Percentiles rank a stretch among this genome's conserved stretches.
These are phyloP conservation scores for Kingdonia uniflora DNA, from an alignment of 164 flowering plant genomes.

Conservation along the genomic window DNA sequence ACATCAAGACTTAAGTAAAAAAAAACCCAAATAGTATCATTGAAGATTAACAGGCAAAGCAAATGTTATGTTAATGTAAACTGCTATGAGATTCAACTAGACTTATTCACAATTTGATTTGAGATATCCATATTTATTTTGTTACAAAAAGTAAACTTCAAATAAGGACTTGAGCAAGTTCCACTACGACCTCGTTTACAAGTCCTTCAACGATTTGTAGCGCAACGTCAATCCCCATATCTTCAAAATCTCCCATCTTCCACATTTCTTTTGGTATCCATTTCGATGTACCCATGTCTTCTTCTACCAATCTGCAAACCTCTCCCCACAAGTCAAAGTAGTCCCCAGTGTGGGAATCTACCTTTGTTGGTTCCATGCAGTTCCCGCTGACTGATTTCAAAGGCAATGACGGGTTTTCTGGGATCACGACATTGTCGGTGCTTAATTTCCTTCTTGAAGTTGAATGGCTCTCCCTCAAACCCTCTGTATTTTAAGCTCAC, in stretches of 20 bases:
- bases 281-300: constrained; percentile 25
- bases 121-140: background rate
- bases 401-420: constrained; percentile 7
- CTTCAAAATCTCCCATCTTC: constrained; percentile 28
- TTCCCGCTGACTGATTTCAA: background rate
- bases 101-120: constrained; percentile 11
- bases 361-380: constrained; percentile 13
- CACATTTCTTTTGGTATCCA: constrained; percentile 22
- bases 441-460: constrained; percentile 37
- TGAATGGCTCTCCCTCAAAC: constrained; percentile 12
- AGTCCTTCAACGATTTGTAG: constrained; percentile 34
- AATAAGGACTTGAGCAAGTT: constrained; percentile 9
- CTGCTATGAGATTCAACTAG: background rate
- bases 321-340: constrained; percentile 22
- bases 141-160: constrained; percentile 2
- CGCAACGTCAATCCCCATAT: constrained; percentile 27
- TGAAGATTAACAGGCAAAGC: background rate
- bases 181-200: constrained; percentile 33
- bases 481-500: constrained; percentile 22
- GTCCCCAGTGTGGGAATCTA: background rate
- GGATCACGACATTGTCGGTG: constrained; percentile 18
- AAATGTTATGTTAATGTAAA: background rate
- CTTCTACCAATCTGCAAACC: constrained; percentile 28
- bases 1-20: too few species aligned
- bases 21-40: background rate